Conservation (phyloP, 805 yeast genomes). For the Hanseniaspora singularis region DNA sequence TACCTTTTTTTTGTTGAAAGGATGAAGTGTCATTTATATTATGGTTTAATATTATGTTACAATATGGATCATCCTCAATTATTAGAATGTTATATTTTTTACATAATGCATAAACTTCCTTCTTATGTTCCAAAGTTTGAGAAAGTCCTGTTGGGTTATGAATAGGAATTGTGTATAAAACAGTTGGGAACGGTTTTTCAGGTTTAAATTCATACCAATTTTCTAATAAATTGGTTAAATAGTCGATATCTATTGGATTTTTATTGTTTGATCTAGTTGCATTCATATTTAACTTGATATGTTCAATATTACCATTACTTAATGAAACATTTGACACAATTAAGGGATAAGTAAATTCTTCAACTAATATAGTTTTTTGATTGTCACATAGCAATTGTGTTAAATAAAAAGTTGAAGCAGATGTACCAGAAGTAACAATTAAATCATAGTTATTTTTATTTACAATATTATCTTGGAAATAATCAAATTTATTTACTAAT, state of each 20-base stretch:
- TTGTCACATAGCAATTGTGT: constrained; percentile 40
- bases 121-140: constrained; percentile 37
- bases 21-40: constrained; percentile 26
- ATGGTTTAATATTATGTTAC: constrained; percentile 41
- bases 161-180: constrained; percentile 53
- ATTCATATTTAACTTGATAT: constrained; percentile 38
- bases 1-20: constrained; percentile 29
- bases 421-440: constrained; percentile 43
- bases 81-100: constrained; percentile 45
- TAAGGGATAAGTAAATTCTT: constrained; percentile 57
- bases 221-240: constrained; percentile 37
- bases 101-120: constrained; percentile 40
- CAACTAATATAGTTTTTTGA: constrained; percentile 51
- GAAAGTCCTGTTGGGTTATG: constrained; percentile 59
- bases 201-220: constrained; percentile 46
- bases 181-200: constrained; percentile 42
- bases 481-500: not conserved
- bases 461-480: constrained; percentile 23
- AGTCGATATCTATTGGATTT: constrained; percentile 35
- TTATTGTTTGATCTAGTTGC: constrained; percentile 42
- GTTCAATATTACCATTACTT: constrained; percentile 44
- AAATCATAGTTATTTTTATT: constrained; percentile 47
- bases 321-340: constrained; percentile 35
- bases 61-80: constrained; percentile 62
- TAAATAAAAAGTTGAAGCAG: constrained; percentile 47